A percentile compares a stretch with the other conserved stretches of the same genome.
Evolutionary conservation across 208 protist species (phyloP).

Genomic region (Acanthamoeba lenticulata): DNA sequence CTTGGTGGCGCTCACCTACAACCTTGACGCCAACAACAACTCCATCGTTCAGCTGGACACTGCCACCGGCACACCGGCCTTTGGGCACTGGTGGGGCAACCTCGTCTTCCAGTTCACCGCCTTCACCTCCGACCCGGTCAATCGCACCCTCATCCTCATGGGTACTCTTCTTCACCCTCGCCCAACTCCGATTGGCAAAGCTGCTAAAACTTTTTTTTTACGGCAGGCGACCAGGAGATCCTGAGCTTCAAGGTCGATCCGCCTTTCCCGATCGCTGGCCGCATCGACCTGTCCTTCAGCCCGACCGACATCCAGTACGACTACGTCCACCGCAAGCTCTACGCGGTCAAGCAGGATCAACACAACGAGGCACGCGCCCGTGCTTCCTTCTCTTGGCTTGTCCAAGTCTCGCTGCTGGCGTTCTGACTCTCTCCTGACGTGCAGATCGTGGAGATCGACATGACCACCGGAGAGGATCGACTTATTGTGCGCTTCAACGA

Average conservation of each 20-base stretch:
- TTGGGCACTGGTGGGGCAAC: conserved; percentile 10
- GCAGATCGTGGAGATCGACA: not conserved
- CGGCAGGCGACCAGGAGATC: not conserved
- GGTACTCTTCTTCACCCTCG: not conserved
- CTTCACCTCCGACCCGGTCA: not conserved
- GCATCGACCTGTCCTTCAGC: not conserved
- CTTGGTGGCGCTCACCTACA: not conserved
- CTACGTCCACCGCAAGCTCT: conserved; percentile 17
- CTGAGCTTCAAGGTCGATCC: not conserved
- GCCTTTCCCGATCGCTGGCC: not conserved
- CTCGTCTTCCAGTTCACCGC: not conserved
- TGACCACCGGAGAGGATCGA: not conserved
- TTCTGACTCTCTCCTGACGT: not conserved
- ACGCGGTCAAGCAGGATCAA: not conserved
- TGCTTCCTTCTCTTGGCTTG: not conserved
- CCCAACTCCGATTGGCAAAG: not conserved
- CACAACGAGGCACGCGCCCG: not conserved
- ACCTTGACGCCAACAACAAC: conserved; percentile 10
- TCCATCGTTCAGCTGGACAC: conserved; percentile 20
- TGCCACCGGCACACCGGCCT: not conserved
- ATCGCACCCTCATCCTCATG: conserved; percentile 5
- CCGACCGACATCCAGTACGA: conserved; percentile 12
- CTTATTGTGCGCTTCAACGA: not conserved
- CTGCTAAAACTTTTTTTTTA: not conserved
- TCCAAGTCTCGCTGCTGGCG: not conserved